A percentile compares a stretch with the other conserved stretches of the same genome.
These are phyloP conservation scores for Carex arenaria DNA, from an alignment of 202 grass and related monocot genomes.

Conservation along the genomic window DNA sequence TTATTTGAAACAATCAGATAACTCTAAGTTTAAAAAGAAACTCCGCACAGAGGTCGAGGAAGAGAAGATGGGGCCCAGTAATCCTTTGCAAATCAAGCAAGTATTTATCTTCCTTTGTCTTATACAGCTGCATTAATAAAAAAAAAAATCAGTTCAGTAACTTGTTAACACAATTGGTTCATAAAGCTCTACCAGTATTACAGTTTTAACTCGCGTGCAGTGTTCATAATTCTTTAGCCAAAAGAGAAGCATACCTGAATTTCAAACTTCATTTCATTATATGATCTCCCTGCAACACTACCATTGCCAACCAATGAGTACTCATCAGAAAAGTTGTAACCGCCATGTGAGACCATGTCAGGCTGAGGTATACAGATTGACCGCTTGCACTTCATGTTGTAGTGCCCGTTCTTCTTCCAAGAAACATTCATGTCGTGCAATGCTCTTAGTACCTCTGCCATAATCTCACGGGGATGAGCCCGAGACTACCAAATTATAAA, in stretches of 20 bases:
- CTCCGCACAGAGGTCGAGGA: conserved; percentile 69
- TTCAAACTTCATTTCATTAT: conserved; percentile 78
- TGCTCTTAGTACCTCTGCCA: conserved; percentile 83
- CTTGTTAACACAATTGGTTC: background rate
- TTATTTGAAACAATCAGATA: conserved; percentile 35
- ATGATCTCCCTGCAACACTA: conserved; percentile 33
- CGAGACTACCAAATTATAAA: conserved; percentile 57
- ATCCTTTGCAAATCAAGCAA: conserved; percentile 82
- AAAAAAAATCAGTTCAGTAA: background rate
- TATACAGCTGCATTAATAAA: conserved; percentile 54
- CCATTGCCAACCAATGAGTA: conserved; percentile 52
- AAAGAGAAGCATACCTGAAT: conserved; percentile 49
- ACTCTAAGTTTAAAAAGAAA: conserved; percentile 79
- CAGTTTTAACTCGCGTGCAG: background rate
- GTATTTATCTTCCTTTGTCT: conserved; percentile 69
- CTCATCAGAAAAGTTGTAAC: conserved; percentile 47
- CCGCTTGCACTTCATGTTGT: conserved; percentile 95
- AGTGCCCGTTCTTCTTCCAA: conserved; percentile 95
- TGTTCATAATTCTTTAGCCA: background rate
- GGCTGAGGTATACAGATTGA: conserved; percentile 37
- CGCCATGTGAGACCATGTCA: conserved; percentile 37
- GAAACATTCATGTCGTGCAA: conserved; percentile 76
- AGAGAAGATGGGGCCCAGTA: conserved; percentile 64
- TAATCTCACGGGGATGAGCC: conserved; percentile 88
- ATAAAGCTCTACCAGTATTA: background rate